A percentile compares a stretch with the other conserved stretches of the same genome.
Conservation (phyloP, 805 yeast species). For the Saturnispora mendoncae region DNA sequence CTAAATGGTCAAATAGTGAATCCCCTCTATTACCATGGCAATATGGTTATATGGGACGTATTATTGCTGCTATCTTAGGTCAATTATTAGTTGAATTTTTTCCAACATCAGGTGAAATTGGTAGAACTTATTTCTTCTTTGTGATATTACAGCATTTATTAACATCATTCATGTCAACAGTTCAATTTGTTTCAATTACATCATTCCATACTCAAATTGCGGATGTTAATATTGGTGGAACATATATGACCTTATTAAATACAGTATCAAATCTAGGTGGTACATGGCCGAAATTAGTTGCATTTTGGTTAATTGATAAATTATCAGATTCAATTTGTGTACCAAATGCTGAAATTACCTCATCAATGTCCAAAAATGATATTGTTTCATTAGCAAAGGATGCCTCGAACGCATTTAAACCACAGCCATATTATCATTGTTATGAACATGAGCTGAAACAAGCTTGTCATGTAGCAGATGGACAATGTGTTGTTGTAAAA, state of each 20-base stretch:
- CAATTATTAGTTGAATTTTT: constrained; percentile 63
- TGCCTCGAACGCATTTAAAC: constrained; percentile 20
- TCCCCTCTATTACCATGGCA: constrained; percentile 84
- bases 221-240: constrained; percentile 93
- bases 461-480: constrained; percentile 46
- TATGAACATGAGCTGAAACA: constrained; percentile 31
- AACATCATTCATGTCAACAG: constrained; percentile 87
- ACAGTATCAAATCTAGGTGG: constrained; percentile 93
- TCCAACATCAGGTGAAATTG: constrained; percentile 47
- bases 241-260: constrained; percentile 93
- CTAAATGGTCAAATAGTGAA: constrained; percentile 81
- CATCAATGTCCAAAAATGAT: constrained; percentile 2
- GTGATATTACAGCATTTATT: constrained; percentile 77
- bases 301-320: constrained; percentile 70
- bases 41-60: constrained; percentile 74
- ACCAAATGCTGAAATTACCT: constrained; percentile 12
- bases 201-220: constrained; percentile 95
- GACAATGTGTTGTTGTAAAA: constrained; percentile 41
- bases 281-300: constrained; percentile 90
- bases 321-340: constrained; percentile 61
- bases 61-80: constrained; percentile 67
- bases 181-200: constrained; percentile 88
- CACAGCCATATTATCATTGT: constrained; percentile 25
- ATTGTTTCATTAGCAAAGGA: not conserved
- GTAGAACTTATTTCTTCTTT: constrained; percentile 48